Evolutionary conservation across 345 rosid species (phyloP).

Genomic region (Arabis alpina): DNA sequence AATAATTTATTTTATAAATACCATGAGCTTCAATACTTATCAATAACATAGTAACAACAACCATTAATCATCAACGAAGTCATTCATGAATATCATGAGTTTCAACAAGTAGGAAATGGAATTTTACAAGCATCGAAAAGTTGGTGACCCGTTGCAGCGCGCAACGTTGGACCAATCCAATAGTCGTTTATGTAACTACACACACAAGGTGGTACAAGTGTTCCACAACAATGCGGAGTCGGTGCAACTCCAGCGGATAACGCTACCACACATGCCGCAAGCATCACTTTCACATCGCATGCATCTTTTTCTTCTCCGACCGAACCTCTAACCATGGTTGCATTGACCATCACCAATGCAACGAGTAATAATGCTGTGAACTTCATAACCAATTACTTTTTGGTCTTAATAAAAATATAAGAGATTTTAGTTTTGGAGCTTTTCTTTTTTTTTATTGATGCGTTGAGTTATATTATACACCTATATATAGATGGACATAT

Average conservation of each 20-base stretch:
- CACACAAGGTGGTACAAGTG: slow-evolving; percentile 13
- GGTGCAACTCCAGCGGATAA: not conserved
- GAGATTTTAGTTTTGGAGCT: not conserved
- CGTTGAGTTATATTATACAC: not conserved
- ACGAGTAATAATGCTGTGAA: not conserved
- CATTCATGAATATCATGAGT: not conserved
- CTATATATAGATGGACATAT: not conserved
- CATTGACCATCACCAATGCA: not conserved
- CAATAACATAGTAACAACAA: too few relatives aligned
- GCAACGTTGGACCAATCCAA: not conserved
- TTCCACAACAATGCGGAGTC: slow-evolving; percentile 5
- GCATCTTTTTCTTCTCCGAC: not conserved
- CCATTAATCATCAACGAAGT: too few relatives aligned
- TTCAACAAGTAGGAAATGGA: slow-evolving; percentile 21
- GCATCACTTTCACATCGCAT: not conserved
- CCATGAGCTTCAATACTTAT: too few relatives aligned
- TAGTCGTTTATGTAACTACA: slow-evolving; percentile 4
- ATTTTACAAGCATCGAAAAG: slow-evolving; percentile 9
- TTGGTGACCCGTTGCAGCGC: not conserved
- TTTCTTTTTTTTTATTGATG: not conserved
- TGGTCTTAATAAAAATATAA: not conserved
- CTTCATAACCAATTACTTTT: slow-evolving; percentile 11
- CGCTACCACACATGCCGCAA: slow-evolving; percentile 12
- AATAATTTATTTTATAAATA: too few relatives aligned
- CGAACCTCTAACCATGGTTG: not conserved